Evolutionary conservation across 768 basidiomycete species (phyloP), one percentile per base, ranked within the genome.

Genomic region (Termitomyces sp.): DNA sequence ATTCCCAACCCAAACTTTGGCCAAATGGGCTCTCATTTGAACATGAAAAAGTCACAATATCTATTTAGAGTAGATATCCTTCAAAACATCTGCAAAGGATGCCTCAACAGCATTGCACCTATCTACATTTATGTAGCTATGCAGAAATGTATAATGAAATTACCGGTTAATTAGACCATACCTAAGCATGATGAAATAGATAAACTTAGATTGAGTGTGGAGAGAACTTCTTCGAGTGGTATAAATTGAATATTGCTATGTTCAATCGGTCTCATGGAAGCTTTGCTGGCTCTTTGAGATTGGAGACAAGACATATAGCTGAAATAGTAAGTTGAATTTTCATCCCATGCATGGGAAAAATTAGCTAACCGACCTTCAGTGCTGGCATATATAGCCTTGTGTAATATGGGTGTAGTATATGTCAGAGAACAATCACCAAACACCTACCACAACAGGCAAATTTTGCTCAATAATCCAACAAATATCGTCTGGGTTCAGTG

Each of bases 251-350:
- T 43, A 27, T 27, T 39, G n/a, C 46, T 41, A 2, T 49, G 41
- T 36, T 50, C 32, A 5, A 59, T 50, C 2, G 39, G 41, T 16
- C 48, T 54, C 47, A 59, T 43, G 1, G 53, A 49, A 59, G 8
- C 31, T 20, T 51, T 12, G 27, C 53, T 5, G 47, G 47, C 18
- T 50, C 47, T 43, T 37, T 44, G 16, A 59, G 53, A 24, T 59
- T 48, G 3, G 58, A 59, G 41, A 59, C 58, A 8, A 59, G 53
- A 29, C 36, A 59, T 13, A 59, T 42, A 5, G 58, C 58, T 59
- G 42, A 4, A 42, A 2, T 12, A n/a, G n/a, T n/a, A 22, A 4
- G 12, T 42, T 10, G n/a, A 4, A 42, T 22, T 7, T 10, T 20
- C 10, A 12, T 4, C 4, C 16, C 20, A 20, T 42, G 10, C 41